Conservation (phyloP, 495 filamentous ascomycete species). For the Lasiosphaeria ovina region DNA sequence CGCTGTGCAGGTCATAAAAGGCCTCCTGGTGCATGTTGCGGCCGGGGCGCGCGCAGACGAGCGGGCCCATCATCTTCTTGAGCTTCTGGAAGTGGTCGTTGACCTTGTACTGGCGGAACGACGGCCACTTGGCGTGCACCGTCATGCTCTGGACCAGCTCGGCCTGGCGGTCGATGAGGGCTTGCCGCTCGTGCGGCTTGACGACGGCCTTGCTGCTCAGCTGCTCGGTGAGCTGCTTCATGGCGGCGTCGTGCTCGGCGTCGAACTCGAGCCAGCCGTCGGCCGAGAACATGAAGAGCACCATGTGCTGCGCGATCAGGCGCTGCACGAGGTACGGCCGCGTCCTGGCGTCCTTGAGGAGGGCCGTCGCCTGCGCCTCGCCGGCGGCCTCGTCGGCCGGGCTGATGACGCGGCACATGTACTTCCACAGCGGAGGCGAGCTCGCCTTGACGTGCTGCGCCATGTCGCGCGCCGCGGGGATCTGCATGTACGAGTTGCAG, state of each 20-base stretch:
- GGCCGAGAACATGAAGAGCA: constrained; percentile 23
- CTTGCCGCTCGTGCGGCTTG: constrained; percentile 27
- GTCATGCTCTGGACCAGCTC: constrained; percentile 20
- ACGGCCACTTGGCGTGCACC: not conserved
- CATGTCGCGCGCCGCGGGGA: not conserved
- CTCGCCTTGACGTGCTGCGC: not conserved
- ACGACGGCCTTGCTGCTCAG: constrained; percentile 23
- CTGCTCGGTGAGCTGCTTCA: constrained; percentile 16
- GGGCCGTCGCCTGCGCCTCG: constrained; percentile 20
- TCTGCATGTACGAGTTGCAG: not conserved
- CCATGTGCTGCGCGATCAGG: constrained; percentile 30
- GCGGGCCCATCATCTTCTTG: constrained; percentile 19
- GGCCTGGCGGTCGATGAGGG: constrained; percentile 25
- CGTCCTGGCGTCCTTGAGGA: constrained; percentile 24
- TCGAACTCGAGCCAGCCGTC: constrained; percentile 27
- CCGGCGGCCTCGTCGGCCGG: constrained; percentile 14
- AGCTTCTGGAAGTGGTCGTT: constrained; percentile 27
- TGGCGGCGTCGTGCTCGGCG: constrained; percentile 15
- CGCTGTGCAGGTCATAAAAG: not conserved
- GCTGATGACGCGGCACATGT: constrained; percentile 25
- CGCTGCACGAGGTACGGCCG: constrained; percentile 32
- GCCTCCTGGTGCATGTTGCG: constrained; percentile 7
- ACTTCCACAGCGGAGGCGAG: constrained; percentile 21
- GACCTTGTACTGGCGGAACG: constrained; percentile 23
- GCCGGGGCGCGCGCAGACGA: constrained; percentile 26